These are phyloP conservation scores for Chamaecyparis obtusa DNA, from an alignment of 75 land plant genomes.

Conservation along the genomic window DNA sequence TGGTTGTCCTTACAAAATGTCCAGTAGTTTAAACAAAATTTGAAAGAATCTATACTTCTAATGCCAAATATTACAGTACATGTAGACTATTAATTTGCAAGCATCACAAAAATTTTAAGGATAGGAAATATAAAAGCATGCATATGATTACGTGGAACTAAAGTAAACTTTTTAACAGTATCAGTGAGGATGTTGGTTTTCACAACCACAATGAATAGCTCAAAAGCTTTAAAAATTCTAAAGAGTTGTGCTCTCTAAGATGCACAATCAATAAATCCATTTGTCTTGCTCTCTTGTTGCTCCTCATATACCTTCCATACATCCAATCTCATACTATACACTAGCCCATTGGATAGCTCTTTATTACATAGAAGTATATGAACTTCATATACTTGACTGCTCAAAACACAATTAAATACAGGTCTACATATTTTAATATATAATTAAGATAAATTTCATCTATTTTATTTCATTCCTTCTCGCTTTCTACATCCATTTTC, in stretches of 20 bases:
- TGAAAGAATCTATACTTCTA: background rate
- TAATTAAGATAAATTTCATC: background rate
- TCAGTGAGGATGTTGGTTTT: background rate
- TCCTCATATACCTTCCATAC: background rate
- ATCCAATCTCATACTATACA: background rate
- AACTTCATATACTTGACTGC: background rate
- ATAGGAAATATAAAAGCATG: background rate
- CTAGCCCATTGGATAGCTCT: background rate
- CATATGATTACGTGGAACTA: background rate
- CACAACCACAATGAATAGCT: background rate
- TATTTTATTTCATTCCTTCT: background rate
- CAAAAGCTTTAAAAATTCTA: background rate
- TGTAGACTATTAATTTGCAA: background rate
- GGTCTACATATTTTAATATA: background rate
- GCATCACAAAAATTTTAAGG: background rate
- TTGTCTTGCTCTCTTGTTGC: background rate
- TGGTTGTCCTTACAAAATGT: background rate
- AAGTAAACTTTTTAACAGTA: background rate
- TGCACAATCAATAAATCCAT: background rate
- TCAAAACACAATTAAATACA: background rate
- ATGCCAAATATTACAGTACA: background rate
- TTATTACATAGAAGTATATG: background rate
- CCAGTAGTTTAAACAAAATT: background rate
- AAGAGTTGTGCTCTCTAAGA: background rate
- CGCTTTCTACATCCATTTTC: background rate